Percentiles rank a stretch among this genome's conserved stretches.
Evolutionary conservation across 192 early-diverging fungal genomes (phyloP).

Genomic region (Backusella liffmaniae): DNA sequence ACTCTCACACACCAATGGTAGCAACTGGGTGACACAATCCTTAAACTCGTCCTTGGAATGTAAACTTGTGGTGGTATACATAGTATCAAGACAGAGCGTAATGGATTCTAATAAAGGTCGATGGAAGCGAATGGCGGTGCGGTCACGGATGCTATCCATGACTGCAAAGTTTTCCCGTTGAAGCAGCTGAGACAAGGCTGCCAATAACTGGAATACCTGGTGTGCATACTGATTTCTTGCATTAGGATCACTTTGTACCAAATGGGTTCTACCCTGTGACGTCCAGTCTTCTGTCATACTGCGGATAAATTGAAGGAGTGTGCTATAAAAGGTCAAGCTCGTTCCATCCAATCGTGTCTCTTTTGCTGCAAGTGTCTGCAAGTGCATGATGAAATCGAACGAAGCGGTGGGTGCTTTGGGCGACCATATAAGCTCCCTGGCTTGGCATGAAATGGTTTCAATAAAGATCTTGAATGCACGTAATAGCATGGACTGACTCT

Average conservation of each 20-base stretch:
- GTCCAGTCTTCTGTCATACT: conserved; percentile 29
- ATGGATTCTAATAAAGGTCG: conserved; percentile 36
- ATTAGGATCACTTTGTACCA: background rate
- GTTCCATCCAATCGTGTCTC: background rate
- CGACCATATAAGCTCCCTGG: conserved; percentile 22
- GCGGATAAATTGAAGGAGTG: conserved; percentile 19
- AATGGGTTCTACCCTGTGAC: background rate
- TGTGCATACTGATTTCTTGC: conserved; percentile 16
- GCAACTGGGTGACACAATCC: background rate
- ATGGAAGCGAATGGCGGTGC: conserved; percentile 22
- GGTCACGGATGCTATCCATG: conserved; percentile 11
- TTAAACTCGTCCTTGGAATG: background rate
- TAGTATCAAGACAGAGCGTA: conserved; percentile 36
- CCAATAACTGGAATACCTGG: conserved; percentile 10
- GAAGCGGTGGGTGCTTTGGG: background rate
- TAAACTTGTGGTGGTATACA: background rate
- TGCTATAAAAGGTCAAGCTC: background rate
- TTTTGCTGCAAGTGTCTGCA: background rate
- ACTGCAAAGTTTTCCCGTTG: conserved; percentile 23
- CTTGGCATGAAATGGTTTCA: conserved; percentile 22
- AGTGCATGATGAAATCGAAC: background rate
- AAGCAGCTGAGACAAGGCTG: conserved; percentile 10
- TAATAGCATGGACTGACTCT: conserved; percentile 30
- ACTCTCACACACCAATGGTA: conserved; percentile 14
- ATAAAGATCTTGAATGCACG: conserved; percentile 35